Evolutionary conservation across 1,139 yeast species (phyloP), one percentile per base, ranked within the genome.

Genomic region (Saccharomyces hybrid): DNA sequence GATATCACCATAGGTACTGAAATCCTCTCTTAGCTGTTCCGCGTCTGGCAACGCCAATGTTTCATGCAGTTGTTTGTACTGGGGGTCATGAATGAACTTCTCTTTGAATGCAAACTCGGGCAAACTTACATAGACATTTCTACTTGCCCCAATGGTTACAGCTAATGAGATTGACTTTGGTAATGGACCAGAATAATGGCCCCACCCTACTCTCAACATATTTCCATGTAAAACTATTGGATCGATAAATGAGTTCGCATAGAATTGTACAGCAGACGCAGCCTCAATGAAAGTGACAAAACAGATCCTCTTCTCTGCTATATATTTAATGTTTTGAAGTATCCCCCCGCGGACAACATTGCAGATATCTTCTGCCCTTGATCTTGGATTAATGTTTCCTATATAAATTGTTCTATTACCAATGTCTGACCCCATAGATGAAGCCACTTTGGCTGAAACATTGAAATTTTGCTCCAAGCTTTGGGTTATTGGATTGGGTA

Each of bases 261-360:
- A 86, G 69, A 86, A 86, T 66, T 86, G 91, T 2, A 89, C 89
- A 5, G 95, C 93, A 8, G 91, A 86, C 58, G 84, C 80, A 28
- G 91, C 86, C 65, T 86, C 93, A 61, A 86, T 80, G 66, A 86
- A 86, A 2, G 93, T 86, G 48, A 86, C 79, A 67, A 87, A 87
- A 63, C 91, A 85, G 53, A 90, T 90, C 64, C 86, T 95, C 63
- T 90, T 82, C 59, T 87, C 93, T 54, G 84, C 82, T 56, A 91
- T 78, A 61, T 83, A 83, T 61, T 88, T 76, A 56, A 86, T 78
- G 61, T 81, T 80, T 69, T 86, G 93, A 60, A 87, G 73, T 50
- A 85, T 79, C 41, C 95, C 95, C 55, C 95, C 95, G 65, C 95
- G 77, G 16, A 86, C 90, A 57, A 85, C 91, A 66, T 87, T 87